phyloP scores from a whole-genome alignment of 768 basidiomycete species.

The Rhodosporidiobolus odoratus region DNA sequence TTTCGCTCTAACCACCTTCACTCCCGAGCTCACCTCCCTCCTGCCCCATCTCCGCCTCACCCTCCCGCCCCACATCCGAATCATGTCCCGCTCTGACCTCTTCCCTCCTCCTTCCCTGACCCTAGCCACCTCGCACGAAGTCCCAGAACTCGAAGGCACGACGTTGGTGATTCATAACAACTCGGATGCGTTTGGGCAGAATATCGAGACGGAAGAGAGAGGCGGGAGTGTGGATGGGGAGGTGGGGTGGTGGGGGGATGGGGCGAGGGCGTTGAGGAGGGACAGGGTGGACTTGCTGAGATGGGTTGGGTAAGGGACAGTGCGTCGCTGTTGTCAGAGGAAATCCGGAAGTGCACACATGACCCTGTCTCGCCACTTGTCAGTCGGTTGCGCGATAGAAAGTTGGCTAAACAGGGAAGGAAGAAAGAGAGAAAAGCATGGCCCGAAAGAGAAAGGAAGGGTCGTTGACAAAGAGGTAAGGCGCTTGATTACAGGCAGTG shows the following conservation, averaged over 20 bases:
- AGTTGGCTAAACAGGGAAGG: too few species aligned
- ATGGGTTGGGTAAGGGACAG: not conserved
- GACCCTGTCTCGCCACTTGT: slow-evolving; percentile 92
- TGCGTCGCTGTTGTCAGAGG: too few species aligned
- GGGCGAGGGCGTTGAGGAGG: slow-evolving; percentile 20
- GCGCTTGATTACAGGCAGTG: too few species aligned
- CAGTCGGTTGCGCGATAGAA: too few species aligned
- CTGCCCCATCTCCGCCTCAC: not conserved
- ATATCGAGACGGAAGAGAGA: slow-evolving; percentile 35
- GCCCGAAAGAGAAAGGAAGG: too few species aligned
- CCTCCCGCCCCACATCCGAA: not conserved
- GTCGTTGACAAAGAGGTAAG: too few species aligned
- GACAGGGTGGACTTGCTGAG: slow-evolving; percentile 13
- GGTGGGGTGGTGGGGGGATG: slow-evolving; percentile 22
- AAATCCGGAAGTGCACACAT: slow-evolving; percentile 53
- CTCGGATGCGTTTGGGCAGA: slow-evolving; percentile 39
- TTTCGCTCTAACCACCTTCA: slow-evolving; percentile 35
- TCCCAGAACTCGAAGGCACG: not conserved
- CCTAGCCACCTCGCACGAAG: not conserved
- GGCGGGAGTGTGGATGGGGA: slow-evolving; percentile 35
- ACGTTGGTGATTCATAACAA: slow-evolving; percentile 40
- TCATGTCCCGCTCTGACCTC: not conserved
- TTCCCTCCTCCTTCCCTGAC: not conserved
- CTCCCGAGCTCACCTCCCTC: slow-evolving; percentile 7
- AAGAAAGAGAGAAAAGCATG: too few species aligned